These are phyloP conservation scores for Globisporangium nagaii DNA, from an alignment of 352 stramenopile species.

Conservation along the genomic window DNA sequence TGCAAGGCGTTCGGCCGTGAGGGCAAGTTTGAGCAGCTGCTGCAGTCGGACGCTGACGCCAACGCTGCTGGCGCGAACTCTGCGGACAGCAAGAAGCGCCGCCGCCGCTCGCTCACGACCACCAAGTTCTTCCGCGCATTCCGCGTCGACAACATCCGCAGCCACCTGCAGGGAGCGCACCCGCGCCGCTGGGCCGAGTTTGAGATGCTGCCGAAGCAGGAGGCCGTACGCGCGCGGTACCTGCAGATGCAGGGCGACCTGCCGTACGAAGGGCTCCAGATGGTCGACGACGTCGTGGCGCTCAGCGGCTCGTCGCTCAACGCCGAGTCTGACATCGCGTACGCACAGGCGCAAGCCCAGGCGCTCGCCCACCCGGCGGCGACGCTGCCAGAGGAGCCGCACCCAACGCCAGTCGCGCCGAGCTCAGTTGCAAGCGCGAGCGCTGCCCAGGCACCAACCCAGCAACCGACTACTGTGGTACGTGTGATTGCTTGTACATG, in stretches of 20 bases:
- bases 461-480: no score
- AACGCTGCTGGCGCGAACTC: slow-evolving; percentile 8
- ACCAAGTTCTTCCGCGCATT: slow-evolving; percentile 87
- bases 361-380: slow-evolving; percentile 24
- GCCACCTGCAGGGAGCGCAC: slow-evolving; percentile 71
- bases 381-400: slow-evolving; percentile 15
- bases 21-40: slow-evolving; percentile 64
- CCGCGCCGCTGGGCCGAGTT: slow-evolving; percentile 73
- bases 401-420: neutral
- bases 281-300: slow-evolving; percentile 67
- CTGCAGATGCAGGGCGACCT: slow-evolving; percentile 64
- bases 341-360: slow-evolving; percentile 44
- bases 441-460: neutral
- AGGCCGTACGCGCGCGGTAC: slow-evolving; percentile 43
- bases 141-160: slow-evolving; percentile 84
- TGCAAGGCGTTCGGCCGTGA: slow-evolving; percentile 82
- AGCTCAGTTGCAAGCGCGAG: neutral
- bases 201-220: slow-evolving; percentile 76
- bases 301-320: slow-evolving; percentile 43
- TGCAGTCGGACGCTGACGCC: slow-evolving; percentile 47
- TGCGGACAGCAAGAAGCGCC: slow-evolving; percentile 61
- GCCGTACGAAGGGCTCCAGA: slow-evolving; percentile 56
- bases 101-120: slow-evolving; percentile 71
- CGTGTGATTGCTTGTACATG: no score
- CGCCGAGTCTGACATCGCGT: slow-evolving; percentile 53